Percentiles rank a stretch among this genome's conserved stretches.
Evolutionary conservation across 306 rosid species (phyloP).

Genomic region (Pyrus pyrifolia): DNA sequence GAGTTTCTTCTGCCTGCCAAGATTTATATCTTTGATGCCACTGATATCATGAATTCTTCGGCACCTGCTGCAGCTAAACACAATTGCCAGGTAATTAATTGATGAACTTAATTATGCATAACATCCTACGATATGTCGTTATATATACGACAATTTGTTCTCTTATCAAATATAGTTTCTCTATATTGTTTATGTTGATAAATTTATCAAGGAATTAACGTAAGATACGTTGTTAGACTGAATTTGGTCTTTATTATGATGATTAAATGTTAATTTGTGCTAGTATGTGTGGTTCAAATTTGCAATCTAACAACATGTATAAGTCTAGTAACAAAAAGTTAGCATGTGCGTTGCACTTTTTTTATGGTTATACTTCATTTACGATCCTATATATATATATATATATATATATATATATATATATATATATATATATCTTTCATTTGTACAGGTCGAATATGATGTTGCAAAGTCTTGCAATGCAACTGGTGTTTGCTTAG

Average conservation of each 20-base stretch:
- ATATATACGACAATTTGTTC: no score
- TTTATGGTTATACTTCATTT: no score
- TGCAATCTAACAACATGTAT: no score
- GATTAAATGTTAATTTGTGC: not conserved
- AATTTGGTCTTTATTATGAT: not conserved
- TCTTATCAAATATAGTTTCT: not conserved
- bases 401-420: not conserved
- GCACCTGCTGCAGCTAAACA: constrained; percentile 19
- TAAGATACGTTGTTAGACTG: no score
- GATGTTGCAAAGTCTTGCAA: constrained; percentile 44
- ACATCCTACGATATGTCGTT: not conserved
- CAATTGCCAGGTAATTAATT: constrained; percentile 35
- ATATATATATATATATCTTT: not conserved
- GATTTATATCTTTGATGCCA: constrained; percentile 56
- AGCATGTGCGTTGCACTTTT: no score
- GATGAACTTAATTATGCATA: not conserved
- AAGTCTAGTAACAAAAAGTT: no score
- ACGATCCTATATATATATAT: no score
- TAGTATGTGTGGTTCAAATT: not conserved
- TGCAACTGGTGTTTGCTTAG: constrained; percentile 5
- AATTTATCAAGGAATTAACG: no score
- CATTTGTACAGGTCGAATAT: constrained; percentile 49
- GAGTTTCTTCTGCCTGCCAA: constrained; percentile 50
- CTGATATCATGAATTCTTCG: constrained; percentile 39
- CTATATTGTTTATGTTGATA: no score